Conservation (phyloP, 1,139 yeast species). For the Kodamaea ohmeri region DNA sequence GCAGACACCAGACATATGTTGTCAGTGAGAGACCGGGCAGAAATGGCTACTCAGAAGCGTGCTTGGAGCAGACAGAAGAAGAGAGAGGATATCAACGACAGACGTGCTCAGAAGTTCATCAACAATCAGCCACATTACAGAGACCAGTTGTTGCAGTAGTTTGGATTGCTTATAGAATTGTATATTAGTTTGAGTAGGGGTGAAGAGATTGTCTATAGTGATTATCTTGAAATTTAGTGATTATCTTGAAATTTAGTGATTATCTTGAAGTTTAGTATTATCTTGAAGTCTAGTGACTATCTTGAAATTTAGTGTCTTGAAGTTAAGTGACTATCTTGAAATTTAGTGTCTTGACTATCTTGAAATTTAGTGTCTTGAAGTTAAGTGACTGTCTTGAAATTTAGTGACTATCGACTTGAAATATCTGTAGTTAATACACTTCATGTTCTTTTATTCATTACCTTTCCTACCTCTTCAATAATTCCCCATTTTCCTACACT, state of each 20-base stretch:
- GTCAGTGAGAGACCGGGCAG: constrained; percentile 49
- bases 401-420: too few species aligned
- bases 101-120: constrained; percentile 76
- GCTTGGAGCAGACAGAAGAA: constrained; percentile 72
- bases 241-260: not conserved
- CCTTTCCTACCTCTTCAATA: not conserved
- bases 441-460: not conserved
- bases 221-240: not conserved
- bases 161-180: constrained; percentile 2
- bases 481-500: not conserved
- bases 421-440: too few species aligned
- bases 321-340: too few species aligned
- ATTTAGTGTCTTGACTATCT: too few species aligned
- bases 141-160: constrained; percentile 80
- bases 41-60: constrained; percentile 63
- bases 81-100: constrained; percentile 66
- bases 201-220: not conserved
- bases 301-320: too few species aligned
- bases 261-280: not conserved
- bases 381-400: too few species aligned
- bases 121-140: constrained; percentile 91
- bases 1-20: constrained; percentile 83
- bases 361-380: too few species aligned
- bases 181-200: too few species aligned
- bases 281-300: too few species aligned